Evolutionary conservation across 768 basidiomycete species (phyloP).

Genomic region (Lactarius pseudohatsudake): DNA sequence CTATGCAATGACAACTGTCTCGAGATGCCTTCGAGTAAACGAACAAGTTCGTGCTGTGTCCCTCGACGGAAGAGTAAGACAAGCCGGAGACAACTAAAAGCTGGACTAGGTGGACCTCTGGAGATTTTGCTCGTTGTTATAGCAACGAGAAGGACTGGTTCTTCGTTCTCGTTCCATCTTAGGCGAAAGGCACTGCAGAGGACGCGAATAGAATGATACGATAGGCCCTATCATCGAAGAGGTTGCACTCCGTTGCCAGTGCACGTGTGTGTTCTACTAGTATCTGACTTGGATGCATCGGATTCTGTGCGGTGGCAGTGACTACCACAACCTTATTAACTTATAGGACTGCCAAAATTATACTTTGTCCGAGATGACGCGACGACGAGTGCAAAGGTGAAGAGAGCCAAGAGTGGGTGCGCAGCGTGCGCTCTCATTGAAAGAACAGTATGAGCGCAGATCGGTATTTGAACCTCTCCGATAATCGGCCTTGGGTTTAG

Average conservation of each 20-base stretch:
- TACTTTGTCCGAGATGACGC: not conserved
- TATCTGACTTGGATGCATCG: no score
- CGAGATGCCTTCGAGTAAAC: no score
- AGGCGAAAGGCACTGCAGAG: not conserved
- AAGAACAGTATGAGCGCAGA: not conserved
- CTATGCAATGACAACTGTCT: no score
- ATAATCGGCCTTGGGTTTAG: no score
- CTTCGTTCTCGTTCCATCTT: not conserved
- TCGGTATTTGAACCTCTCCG: no score
- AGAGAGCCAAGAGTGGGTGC: not conserved
- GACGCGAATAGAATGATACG: not conserved
- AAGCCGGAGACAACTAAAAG: not conserved
- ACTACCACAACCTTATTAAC: no score
- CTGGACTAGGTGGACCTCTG: not conserved
- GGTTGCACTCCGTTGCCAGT: not conserved
- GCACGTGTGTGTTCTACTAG: no score
- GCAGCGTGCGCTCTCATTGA: not conserved
- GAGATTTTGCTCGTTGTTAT: not conserved
- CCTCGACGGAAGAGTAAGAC: not conserved
- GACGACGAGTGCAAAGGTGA: not conserved
- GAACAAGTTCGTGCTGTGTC: not conserved
- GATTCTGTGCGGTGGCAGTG: not conserved
- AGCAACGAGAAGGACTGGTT: not conserved
- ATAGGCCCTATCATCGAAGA: no score
- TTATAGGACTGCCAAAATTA: no score